phyloP scores from a whole-genome alignment of 257 asterid genomes.

The Henckelia pumila region DNA sequence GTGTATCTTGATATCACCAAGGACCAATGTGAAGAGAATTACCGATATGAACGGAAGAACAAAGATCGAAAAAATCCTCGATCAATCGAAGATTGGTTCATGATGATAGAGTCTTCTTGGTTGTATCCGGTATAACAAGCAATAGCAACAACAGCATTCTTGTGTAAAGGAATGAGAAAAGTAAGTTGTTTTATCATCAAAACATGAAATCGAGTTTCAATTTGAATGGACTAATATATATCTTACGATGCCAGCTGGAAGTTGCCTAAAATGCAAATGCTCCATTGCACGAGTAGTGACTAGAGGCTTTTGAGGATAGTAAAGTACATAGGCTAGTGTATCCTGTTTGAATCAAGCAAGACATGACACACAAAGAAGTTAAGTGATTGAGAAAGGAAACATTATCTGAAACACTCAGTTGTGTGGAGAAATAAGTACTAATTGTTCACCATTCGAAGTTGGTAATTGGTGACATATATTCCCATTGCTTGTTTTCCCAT shows the following conservation, averaged over 20 bases:
- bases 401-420: not conserved
- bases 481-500: constrained; percentile 99
- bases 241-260: constrained; percentile 77
- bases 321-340: constrained; percentile 90
- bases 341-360: constrained; percentile 49
- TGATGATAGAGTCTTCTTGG: constrained; percentile 84
- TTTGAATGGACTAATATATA: not conserved
- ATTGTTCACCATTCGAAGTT: constrained; percentile 42
- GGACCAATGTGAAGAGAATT: not conserved
- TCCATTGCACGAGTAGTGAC: constrained; percentile 99
- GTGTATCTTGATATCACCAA: not conserved
- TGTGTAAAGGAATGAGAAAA: constrained; percentile 44
- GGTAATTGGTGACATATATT: constrained; percentile 93
- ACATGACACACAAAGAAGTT: not conserved
- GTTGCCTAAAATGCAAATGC: constrained; percentile 94
- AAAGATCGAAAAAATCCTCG: constrained; percentile 78
- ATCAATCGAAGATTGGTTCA: constrained; percentile 84
- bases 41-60: constrained; percentile 68
- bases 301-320: constrained; percentile 96
- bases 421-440: constrained; percentile 1
- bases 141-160: constrained; percentile 73
- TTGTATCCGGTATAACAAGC: constrained; percentile 76
- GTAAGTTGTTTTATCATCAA: constrained; percentile 34
- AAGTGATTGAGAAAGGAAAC: constrained; percentile 10
- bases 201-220: not conserved